A percentile compares a stretch with the other conserved stretches of the same genome.
phyloP scores from a whole-genome alignment of 2,329 filamentous ascomycete species.

The Clarireedia homoeocarpa region DNA sequence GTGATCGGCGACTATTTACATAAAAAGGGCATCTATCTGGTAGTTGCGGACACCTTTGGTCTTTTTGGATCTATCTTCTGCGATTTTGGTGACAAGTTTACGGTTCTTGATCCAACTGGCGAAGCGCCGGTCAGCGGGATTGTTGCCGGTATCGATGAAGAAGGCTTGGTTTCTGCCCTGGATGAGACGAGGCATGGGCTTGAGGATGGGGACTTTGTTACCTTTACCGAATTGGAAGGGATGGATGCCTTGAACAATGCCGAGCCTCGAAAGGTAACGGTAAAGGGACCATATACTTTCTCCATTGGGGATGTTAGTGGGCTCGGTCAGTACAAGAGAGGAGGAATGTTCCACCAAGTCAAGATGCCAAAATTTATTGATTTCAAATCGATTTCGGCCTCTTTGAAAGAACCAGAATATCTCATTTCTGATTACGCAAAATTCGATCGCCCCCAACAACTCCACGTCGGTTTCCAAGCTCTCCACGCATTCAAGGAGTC shows the following conservation, averaged over 20 bases:
- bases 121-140: constrained; percentile 85
- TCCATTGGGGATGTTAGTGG: constrained; percentile 89
- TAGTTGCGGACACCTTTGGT: constrained; percentile 83
- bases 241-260: constrained; percentile 81
- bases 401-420: constrained; percentile 81
- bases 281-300: constrained; percentile 96
- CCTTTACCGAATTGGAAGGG: constrained; percentile 86
- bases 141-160: constrained; percentile 79
- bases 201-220: constrained; percentile 94
- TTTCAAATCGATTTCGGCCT: constrained; percentile 72
- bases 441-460: constrained; percentile 86
- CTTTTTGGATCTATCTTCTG: constrained; percentile 95
- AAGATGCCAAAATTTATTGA: constrained; percentile 95
- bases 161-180: constrained; percentile 83
- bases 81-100: constrained; percentile 93
- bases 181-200: constrained; percentile 93
- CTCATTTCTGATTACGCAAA: constrained; percentile 95
- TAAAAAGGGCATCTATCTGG: constrained; percentile 82
- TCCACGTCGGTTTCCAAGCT: constrained; percentile 89
- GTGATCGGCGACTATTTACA: constrained; percentile 89
- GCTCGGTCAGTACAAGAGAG: constrained; percentile 78
- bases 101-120: constrained; percentile 80
- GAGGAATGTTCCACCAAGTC: constrained; percentile 88
- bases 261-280: constrained; percentile 81
- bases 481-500: constrained; percentile 76